phyloP scores from a whole-genome alignment of 78 protist species.

The Cavenderia fasciculata region DNA sequence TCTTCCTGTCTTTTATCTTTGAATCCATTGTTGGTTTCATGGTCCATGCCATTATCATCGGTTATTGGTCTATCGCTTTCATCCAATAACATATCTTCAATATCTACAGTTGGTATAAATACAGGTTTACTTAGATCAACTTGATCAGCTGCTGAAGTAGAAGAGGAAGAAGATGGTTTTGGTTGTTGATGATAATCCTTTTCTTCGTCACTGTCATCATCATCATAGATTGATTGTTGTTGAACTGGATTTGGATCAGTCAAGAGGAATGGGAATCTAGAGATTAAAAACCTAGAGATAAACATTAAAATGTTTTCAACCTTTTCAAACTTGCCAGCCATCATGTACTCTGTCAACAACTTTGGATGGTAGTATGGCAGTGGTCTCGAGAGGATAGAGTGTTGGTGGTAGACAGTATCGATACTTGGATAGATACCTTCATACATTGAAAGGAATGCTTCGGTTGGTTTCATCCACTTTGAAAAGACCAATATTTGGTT shows the following conservation, averaged over 20 bases:
- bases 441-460: background rate
- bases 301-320: conserved; percentile 51
- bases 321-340: conserved; percentile 68
- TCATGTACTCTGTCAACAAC: conserved; percentile 46
- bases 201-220: background rate
- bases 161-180: no score
- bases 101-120: conserved; percentile 6
- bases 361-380: conserved; percentile 75
- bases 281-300: conserved; percentile 19
- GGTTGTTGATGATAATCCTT: background rate
- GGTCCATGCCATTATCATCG: conserved; percentile 22
- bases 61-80: background rate
- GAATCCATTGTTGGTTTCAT: background rate
- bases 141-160: no score
- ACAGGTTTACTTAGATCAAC: conserved; percentile 5
- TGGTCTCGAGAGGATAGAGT: conserved; percentile 23
- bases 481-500: conserved; percentile 65
- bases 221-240: no score
- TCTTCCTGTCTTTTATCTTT: no score
- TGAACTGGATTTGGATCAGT: no score
- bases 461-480: conserved; percentile 40
- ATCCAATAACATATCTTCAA: background rate
- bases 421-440: background rate
- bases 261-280: background rate
- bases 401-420: conserved; percentile 35